Evolutionary conservation across 2,329 filamentous ascomycete genomes (phyloP), one percentile per base, ranked within the genome.

Genomic region (Colletotrichum costaricense): DNA sequence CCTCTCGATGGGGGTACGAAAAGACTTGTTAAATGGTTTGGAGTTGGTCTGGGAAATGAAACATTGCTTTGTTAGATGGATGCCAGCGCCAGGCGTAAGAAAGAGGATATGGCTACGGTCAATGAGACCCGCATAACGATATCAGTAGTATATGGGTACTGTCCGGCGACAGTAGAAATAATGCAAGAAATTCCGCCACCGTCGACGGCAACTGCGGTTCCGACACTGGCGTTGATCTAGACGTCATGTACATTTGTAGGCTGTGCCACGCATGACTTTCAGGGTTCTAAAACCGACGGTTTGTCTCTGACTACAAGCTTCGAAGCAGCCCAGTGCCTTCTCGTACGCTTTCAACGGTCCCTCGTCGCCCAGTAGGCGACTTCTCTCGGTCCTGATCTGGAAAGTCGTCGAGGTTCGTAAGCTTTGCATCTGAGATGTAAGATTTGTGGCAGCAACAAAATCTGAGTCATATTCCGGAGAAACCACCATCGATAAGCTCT

Each of bases 31-130:
- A 52, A 24, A 62, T 52, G 60, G 57, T 71, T 73, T 30, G 71
- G 71, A 73, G 71, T 73, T 73, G 55, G 60, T 55, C 30, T 49
- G 56, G 71, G 60, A 66, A 71, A 66, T 70, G 55, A 66, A 49
- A 52, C 70, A 66, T 56, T 63, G 71, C 46, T 66, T 70, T 70
- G 60, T 62, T 66, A 54, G 46, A 70, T 9, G 67, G 57, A 19
- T 67, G 54, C 8, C 63, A 60, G 49, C 71, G 33, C 67, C 62
- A 30, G 71, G 67, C 56, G 56, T 49, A 60, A 55, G 16, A 62
- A 58, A 62, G 57, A 33, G 11, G n/a, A 59, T 8, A 65, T 24
- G 2, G 11, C 42, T n/a, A 62, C 7, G 67, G 60, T 11, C 6
- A 46, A 52, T 14, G 14, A 30, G 19, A 4, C 35, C 70, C 28